A percentile compares a stretch with the other conserved stretches of the same genome.
Conservation (phyloP, 1,284 basidiomycete species). For the Waitea zeae region DNA sequence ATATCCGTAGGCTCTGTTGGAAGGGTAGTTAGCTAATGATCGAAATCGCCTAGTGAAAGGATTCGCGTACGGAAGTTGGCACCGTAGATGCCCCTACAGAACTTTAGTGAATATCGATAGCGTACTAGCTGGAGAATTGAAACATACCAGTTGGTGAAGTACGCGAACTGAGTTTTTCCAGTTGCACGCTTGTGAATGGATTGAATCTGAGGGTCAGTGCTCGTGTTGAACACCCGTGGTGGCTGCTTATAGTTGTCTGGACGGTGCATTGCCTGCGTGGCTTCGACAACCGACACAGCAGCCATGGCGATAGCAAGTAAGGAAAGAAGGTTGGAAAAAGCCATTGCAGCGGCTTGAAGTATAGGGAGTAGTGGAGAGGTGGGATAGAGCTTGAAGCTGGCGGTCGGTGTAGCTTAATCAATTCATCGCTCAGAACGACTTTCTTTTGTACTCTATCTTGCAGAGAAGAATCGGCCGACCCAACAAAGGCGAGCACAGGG, state of each 20-base stretch:
- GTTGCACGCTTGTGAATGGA: constrained; percentile 26
- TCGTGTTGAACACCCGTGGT: constrained; percentile 18
- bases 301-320: constrained; percentile 11
- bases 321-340: too few relatives aligned
- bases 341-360: too few relatives aligned
- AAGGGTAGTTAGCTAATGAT: constrained; percentile 2
- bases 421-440: too few relatives aligned
- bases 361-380: too few relatives aligned
- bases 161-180: constrained; percentile 37
- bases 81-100: constrained; percentile 59
- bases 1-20: constrained; percentile 41
- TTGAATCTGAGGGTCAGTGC: constrained; percentile 21
- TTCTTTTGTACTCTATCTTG: too few relatives aligned
- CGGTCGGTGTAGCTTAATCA: too few relatives aligned
- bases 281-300: constrained; percentile 14
- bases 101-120: constrained; percentile 8
- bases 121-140: constrained; percentile 1
- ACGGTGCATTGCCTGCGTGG: constrained; percentile 38
- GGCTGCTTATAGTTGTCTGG: constrained; percentile 28
- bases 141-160: constrained; percentile 48
- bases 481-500: too few relatives aligned
- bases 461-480: too few relatives aligned
- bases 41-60: neutral
- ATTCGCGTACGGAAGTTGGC: constrained; percentile 51
- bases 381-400: too few relatives aligned